These are phyloP conservation scores for Abortiporus biennis DNA, from an alignment of 1,284 basidiomycete species.

Conservation along the genomic window DNA sequence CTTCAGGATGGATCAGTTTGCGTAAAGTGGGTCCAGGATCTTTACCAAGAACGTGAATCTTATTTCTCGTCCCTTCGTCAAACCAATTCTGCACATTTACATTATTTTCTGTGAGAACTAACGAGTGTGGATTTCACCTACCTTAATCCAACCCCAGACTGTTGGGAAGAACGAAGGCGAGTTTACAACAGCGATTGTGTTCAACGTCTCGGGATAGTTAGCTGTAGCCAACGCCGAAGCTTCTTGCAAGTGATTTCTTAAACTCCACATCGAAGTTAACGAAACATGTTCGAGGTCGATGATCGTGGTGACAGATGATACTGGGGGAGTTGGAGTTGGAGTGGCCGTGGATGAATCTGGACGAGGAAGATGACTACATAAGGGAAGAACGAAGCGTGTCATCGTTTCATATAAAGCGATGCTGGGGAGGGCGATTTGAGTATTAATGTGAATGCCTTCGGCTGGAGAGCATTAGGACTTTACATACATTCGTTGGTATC, in stretches of 20 bases:
- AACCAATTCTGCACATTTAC: conserved; percentile 52
- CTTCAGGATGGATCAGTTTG: conserved; percentile 43
- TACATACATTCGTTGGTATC: conserved; percentile 67
- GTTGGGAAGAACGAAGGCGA: conserved; percentile 74
- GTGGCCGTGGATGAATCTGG: conserved; percentile 44
- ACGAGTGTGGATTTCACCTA: conserved; percentile 17
- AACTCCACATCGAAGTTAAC: conserved; percentile 57
- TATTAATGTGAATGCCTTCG: too few relatives aligned
- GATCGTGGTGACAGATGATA: conserved; percentile 64
- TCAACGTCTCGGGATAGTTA: conserved; percentile 74
- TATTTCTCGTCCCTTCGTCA: conserved; percentile 66
- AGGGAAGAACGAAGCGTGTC: conserved; percentile 53
- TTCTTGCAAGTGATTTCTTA: conserved; percentile 66
- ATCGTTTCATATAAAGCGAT: conserved; percentile 62
- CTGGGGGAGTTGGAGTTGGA: conserved; percentile 44
- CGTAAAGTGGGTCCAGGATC: conserved; percentile 45
- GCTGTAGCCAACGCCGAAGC: conserved; percentile 68
- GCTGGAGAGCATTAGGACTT: too few relatives aligned
- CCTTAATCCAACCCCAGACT: conserved; percentile 77
- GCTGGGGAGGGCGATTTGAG: conserved; percentile 24
- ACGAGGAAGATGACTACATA: conserved; percentile 63
- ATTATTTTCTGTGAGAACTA: background rate
- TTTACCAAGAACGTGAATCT: conserved; percentile 62
- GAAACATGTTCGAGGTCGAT: conserved; percentile 65
- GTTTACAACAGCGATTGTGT: conserved; percentile 62